Conservation (phyloP, 2,329 filamentous ascomycete genomes). For the Cyphellophora attinorum region DNA sequence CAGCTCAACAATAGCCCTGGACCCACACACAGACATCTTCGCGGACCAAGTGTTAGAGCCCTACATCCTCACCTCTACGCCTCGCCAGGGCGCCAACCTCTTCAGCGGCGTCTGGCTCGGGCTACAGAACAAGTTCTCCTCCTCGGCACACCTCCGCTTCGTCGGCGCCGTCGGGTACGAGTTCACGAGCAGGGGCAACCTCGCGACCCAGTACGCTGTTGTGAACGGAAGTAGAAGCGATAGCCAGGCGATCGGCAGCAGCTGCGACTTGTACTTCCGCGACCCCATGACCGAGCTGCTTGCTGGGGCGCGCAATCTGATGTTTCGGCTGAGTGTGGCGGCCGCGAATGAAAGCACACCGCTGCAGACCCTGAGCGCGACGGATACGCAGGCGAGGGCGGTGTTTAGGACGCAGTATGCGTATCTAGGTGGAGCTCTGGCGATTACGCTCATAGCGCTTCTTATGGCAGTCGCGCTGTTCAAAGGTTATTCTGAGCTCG, state of each 20-base stretch:
- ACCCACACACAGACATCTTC: conserved; percentile 7
- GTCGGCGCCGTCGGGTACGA: conserved; percentile 9
- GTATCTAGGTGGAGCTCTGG: neutral
- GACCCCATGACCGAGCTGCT: conserved; percentile 10
- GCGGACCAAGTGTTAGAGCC: conserved; percentile 5
- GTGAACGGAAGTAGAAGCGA: neutral
- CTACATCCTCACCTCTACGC: neutral
- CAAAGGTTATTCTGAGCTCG: conserved; percentile 11
- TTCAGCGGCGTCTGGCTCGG: conserved; percentile 9
- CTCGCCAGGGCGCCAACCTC: conserved; percentile 1
- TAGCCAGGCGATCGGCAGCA: neutral
- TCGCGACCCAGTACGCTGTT: conserved; percentile 5
- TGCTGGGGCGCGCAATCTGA: conserved; percentile 7
- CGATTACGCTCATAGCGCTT: conserved; percentile 1
- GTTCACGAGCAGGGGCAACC: conserved; percentile 1
- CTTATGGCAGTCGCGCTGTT: conserved; percentile 7
- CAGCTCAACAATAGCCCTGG: conserved; percentile 7
- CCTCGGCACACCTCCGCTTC: conserved; percentile 5
- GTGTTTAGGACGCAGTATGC: neutral
- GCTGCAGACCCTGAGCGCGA: neutral
- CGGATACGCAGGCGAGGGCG: neutral
- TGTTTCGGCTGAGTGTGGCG: conserved; percentile 10
- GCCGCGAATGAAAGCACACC: conserved; percentile 3
- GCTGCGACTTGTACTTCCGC: conserved; percentile 5
- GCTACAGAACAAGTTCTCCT: conserved; percentile 6